Evolutionary conservation across 441 rosid species (phyloP), one percentile per base, ranked within the genome.

Genomic region (Adansonia gregorii): DNA sequence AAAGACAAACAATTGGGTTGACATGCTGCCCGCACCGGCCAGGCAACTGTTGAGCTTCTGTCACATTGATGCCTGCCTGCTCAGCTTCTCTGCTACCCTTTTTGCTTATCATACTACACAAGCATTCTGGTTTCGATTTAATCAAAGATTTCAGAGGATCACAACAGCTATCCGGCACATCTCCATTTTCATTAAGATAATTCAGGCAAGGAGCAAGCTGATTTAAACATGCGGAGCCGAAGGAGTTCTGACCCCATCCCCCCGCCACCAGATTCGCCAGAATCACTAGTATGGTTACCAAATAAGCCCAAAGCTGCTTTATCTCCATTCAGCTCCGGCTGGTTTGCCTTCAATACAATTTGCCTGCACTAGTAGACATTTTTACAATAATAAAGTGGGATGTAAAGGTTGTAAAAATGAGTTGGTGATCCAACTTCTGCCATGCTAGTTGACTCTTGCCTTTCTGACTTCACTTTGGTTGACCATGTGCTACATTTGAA

Each of bases 11-110:
- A 6, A 92, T 60, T 1, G 93, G 98, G 56, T 90, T 92, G 72
- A 94, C 87, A 60, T 79, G 92, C 46, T 85, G 87, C 3, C 97
- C 98, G 76, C 97, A 92, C 78, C 90, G 80, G 9, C 86, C 93
- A 9, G 94, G 98, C 77, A 94, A 68, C 76, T 88, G 83, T 74
- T 94, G 94, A 60, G 98, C 97, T 79, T 87, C 85, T 14, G 73
- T 82, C 8, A 89, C 77, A 68, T 92, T 81, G 41, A 90, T 91
- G 67, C 95, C 97, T 2, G 90, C 92, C 84, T 31, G 79, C 78
- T 92, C 86, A 0, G 97, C 95, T 48, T 79, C 75, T 11, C 64
- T 70, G 76, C 89, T 87, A 0, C 89, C 92, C 39, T 78, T 74
- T 79, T 88, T 94, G 83, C 92, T 94, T 4, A 88, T 85, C 91